Base-by-base conservation (phyloP, 768 basidiomycete species). In the Pleurotus djamor region DNA sequence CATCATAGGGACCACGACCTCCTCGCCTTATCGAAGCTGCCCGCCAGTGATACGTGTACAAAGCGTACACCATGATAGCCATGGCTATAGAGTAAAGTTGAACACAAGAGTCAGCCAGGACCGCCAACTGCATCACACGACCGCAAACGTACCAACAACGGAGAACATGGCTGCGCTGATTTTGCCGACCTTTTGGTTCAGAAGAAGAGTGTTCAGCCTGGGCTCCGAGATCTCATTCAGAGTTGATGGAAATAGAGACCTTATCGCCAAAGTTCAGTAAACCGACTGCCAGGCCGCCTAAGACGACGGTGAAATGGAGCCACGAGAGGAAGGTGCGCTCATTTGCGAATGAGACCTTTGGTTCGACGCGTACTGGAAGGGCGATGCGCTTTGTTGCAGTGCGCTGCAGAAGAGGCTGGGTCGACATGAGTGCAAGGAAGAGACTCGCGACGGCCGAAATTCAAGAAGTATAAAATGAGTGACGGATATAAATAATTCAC, bases 101-200 rank as follows among this genome's bases (percentile, higher is more conserved):
- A 47, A 16, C 14, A 14, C n/a, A 12, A 16, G 14, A 35, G 33
- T 51, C 6, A 5, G 0, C 10, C 13, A 52, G 57, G 17, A 13
- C 13, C 10, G 36, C 49, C 13, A 52, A 55, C 60, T n/a, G 17
- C 13, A 21, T 44, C 17, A 8, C 49, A 59, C 62, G 45, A 37
- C 35, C 44, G 28, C n/a, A n/a, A 16, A 79, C 88, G 59, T 65
- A 95, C 95, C 94, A 63, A 98, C 94, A 60, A 90, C 74, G 16
- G 95, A 97, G 77, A 97, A 98, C 91, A 98, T 89, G 9, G 88
- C 95, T 16, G 96, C 96, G 66, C 92, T 94, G 60, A 98, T 96
- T 76, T 89, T 95, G 48, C 96, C 94, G 60, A 98, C 88, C 93
- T 93, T 50, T 28, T 28, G 21, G 21, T 28, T 28, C 21, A 28